Evolutionary conservation across 2,329 filamentous ascomycete genomes (phyloP), one percentile per base, ranked within the genome.

Genomic region (Tolypocladium tropicale): DNA sequence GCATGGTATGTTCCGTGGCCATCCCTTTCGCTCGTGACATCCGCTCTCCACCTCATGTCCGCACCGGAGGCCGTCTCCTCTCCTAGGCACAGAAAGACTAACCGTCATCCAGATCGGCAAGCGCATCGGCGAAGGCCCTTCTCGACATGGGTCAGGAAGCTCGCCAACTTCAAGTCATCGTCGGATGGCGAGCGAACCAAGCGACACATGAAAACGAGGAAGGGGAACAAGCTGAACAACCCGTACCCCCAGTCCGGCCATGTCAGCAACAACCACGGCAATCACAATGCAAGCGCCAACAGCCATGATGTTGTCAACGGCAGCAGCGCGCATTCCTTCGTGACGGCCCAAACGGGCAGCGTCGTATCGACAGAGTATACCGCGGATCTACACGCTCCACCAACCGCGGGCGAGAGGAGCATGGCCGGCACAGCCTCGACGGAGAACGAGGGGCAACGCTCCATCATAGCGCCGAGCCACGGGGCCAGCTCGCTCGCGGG

Each of bases 111-210:
- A 91, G 88, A 91, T 70, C 82, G 84, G 62, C 78, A 80, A 62
- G 63, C 73, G 67, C 82, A 81, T 64, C 88, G 90, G 62, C 86
- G 91, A 64, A 85, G 89, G 61, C 93, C 92, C 28, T 97, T 97
- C 69, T 83, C 92, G 51, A 89, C 86, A 63, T 95, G 93, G 88
- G 90, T 99, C 78, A 95, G 92, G 78, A 92, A 92, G 67, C 82
- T 97, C 56, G 86, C 91, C 59, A 93, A 87, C 70, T 86, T 96
- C 73, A 96, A 95, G 72, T 79, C 76, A 56, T 85, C 85, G 5
- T 88, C 85, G 34, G 83, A 81, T 60, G 79, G 83, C 58, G 78
- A 78, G 46, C 63, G 72, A 65, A 57, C 71, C 67, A 65, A 72
- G 68, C 60, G 71, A 65, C 58, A 76, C 54, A 72, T 70, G 53